Evolutionary conservation across 2,329 filamentous ascomycete species (phyloP).

Genomic region (Anthostomella pinea): DNA sequence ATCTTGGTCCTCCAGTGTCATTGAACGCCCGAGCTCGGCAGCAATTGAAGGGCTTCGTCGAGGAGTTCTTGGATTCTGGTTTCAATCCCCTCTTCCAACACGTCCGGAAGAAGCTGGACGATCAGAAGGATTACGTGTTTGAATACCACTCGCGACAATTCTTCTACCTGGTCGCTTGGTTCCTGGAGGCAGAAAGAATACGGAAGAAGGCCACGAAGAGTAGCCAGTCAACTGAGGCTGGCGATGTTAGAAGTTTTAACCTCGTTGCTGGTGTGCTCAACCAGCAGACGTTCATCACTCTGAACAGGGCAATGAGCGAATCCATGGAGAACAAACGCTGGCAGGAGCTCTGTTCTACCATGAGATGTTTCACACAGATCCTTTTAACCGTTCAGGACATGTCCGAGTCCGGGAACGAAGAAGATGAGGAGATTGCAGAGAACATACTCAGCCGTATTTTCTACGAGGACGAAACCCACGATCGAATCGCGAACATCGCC

Average conservation of each 20-base stretch:
- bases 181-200: conserved; percentile 78
- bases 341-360: conserved; percentile 80
- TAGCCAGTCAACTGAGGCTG: conserved; percentile 38
- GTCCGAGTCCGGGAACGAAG: conserved; percentile 76
- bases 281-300: conserved; percentile 88
- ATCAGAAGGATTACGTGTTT: conserved; percentile 79
- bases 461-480: conserved; percentile 93
- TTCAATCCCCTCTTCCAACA: conserved; percentile 91
- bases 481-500: conserved; percentile 76
- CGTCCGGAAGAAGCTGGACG: conserved; percentile 83
- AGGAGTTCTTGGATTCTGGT: conserved; percentile 89
- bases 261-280: conserved; percentile 87
- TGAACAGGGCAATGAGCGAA: conserved; percentile 79
- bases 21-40: conserved; percentile 72
- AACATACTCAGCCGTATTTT: conserved; percentile 98
- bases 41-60: conserved; percentile 77
- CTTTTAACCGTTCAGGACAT: conserved; percentile 91
- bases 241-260: conserved; percentile 72
- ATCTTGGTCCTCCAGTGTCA: conserved; percentile 71
- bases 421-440: conserved; percentile 97
- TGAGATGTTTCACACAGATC: conserved; percentile 95
- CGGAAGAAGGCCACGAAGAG: conserved; percentile 58
- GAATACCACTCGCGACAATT: conserved; percentile 79
- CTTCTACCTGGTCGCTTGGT: conserved; percentile 92
- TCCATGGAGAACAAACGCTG: conserved; percentile 81